These are phyloP conservation scores for Auxenochlorella pyrenoidosa DNA, from an alignment of 139 green algal species.

Conservation along the genomic window DNA sequence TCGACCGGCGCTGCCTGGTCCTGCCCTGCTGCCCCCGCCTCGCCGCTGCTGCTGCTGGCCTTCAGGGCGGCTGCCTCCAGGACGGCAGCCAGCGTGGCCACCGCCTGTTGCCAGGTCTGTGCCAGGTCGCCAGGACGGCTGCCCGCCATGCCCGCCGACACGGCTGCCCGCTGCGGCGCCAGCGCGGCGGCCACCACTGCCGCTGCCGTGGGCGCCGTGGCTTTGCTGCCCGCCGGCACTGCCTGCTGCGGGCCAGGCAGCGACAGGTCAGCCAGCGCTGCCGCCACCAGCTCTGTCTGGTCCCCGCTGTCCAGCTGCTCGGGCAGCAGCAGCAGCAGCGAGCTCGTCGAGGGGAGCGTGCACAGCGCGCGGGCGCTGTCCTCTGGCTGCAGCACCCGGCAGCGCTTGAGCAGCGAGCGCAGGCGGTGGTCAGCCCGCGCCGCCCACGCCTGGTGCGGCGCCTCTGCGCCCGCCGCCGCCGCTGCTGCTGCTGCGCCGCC, in stretches of 20 bases:
- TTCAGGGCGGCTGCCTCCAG: conserved; percentile 18
- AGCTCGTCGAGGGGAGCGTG: neutral
- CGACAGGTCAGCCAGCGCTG: neutral
- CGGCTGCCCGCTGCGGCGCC: neutral
- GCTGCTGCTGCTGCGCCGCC: neutral
- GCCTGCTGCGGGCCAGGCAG: neutral
- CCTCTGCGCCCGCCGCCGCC: neutral
- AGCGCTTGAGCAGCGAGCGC: conserved; percentile 21
- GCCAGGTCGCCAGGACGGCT: neutral
- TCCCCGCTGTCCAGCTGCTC: conserved; percentile 1
- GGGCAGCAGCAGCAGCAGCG: neutral
- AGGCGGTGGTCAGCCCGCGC: neutral
- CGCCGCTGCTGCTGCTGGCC: neutral
- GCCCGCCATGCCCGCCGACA: neutral
- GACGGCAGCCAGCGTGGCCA: conserved; percentile 14
- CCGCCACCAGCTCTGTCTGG: conserved; percentile 1
- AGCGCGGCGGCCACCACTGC: conserved; percentile 7
- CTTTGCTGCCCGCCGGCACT: neutral
- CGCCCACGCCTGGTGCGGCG: neutral
- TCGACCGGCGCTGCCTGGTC: neutral
- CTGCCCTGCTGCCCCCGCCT: neutral
- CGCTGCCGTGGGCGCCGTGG: neutral
- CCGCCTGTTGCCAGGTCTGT: neutral
- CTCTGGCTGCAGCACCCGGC: conserved; percentile 25
- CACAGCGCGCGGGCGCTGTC: conserved; percentile 14